Conservation (phyloP, 306 rosid genomes). For the Alnus glutinosa region DNA sequence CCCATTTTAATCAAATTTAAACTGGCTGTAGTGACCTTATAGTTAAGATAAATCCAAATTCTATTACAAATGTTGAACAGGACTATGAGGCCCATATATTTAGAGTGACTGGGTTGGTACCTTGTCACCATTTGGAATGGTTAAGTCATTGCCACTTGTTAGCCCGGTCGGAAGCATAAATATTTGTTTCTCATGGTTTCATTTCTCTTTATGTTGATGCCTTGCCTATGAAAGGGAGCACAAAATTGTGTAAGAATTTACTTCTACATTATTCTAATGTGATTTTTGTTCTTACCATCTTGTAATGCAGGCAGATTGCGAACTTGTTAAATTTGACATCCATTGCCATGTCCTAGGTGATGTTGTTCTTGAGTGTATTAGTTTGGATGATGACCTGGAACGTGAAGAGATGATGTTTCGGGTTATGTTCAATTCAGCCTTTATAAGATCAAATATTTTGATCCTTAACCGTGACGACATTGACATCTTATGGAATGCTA, state of each 20-base stretch:
- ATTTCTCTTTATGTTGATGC: slow-evolving; percentile 24
- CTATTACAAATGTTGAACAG: too few species aligned
- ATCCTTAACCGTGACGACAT: slow-evolving; percentile 94
- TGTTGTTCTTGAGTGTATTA: slow-evolving; percentile 92
- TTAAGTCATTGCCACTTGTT: slow-evolving; percentile 9
- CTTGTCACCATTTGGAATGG: slow-evolving; percentile 1
- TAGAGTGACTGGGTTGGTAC: not conserved
- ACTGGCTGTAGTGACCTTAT: not conserved
- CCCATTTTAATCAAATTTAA: not conserved
- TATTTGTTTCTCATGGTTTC: slow-evolving; percentile 1
- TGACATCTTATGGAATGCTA: slow-evolving; percentile 75
- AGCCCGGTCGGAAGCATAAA: slow-evolving; percentile 17
- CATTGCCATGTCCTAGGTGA: slow-evolving; percentile 96
- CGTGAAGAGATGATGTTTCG: slow-evolving; percentile 93
- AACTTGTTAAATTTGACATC: slow-evolving; percentile 88
- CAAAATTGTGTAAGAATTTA: slow-evolving; percentile 11
- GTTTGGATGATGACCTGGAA: slow-evolving; percentile 77
- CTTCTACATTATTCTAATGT: slow-evolving; percentile 11
- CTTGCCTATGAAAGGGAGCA: slow-evolving; percentile 21
- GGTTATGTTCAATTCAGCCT: slow-evolving; percentile 95
- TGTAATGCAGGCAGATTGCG: slow-evolving; percentile 72
- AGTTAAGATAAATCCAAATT: not conserved
- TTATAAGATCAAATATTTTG: slow-evolving; percentile 94
- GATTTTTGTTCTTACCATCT: slow-evolving; percentile 24
- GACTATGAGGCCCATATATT: not conserved